phyloP scores from a whole-genome alignment of 2,329 filamentous ascomycete species.

The Ophiosphaerella herpotricha region DNA sequence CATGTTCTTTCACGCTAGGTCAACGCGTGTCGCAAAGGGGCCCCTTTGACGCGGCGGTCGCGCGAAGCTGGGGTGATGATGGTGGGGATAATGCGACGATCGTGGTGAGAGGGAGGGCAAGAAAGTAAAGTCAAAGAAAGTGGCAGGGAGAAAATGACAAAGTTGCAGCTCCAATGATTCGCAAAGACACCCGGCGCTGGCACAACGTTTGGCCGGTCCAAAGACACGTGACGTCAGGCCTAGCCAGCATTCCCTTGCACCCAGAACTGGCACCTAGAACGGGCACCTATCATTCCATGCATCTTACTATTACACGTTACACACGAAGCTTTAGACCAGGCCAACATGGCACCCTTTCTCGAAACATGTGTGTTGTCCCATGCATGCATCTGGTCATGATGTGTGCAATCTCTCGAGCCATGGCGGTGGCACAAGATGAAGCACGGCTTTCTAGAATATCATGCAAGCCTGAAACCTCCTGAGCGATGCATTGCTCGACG shows the following conservation, averaged over 20 bases:
- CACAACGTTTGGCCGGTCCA: too few relatives aligned
- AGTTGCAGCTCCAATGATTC: too few relatives aligned
- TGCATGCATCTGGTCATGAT: neutral
- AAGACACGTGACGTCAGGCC: too few relatives aligned
- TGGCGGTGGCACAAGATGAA: constrained; percentile 26
- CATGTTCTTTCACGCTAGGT: constrained; percentile 30
- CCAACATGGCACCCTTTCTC: neutral
- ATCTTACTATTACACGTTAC: too few relatives aligned
- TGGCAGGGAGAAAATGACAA: neutral
- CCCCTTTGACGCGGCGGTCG: constrained; percentile 13
- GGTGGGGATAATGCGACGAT: constrained; percentile 19
- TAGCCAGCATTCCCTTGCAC: too few relatives aligned
- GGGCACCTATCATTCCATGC: too few relatives aligned
- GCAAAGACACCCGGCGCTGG: too few relatives aligned
- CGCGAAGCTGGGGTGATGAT: constrained; percentile 11
- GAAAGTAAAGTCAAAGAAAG: neutral
- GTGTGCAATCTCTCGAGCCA: constrained; percentile 7
- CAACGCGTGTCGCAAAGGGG: constrained; percentile 22
- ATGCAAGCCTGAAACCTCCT: constrained; percentile 27
- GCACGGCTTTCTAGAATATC: constrained; percentile 16
- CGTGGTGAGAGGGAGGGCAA: constrained; percentile 14
- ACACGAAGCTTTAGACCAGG: neutral
- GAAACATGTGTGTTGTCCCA: too few relatives aligned
- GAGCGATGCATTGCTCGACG: constrained; percentile 16
- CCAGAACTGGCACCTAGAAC: too few relatives aligned